A percentile compares a stretch with the other conserved stretches of the same genome.
These are phyloP conservation scores for Mitragyna speciosa DNA, from an alignment of 257 asterid species.

Conservation along the genomic window DNA sequence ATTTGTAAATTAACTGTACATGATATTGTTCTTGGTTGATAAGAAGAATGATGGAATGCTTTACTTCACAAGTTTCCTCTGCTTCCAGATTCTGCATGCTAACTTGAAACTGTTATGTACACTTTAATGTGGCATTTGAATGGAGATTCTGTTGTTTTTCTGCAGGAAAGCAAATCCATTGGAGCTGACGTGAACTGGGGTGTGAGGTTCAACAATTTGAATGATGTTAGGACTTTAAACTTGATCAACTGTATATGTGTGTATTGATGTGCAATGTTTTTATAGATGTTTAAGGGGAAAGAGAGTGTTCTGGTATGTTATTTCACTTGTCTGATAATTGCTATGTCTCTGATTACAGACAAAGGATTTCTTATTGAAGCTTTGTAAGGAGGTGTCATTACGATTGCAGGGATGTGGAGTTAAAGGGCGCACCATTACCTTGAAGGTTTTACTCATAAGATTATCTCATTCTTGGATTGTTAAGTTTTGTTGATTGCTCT, in stretches of 20 bases:
- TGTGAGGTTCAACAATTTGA: constrained; percentile 76
- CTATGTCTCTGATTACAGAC: constrained; percentile 46
- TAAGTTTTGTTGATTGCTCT: neutral
- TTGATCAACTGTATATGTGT: constrained; percentile 1
- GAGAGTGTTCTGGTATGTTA: neutral
- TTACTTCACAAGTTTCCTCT: neutral
- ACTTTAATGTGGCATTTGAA: constrained; percentile 14
- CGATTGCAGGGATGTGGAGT: constrained; percentile 87
- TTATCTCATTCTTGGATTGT: neutral
- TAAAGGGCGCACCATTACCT: constrained; percentile 78
- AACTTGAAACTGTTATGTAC: neutral
- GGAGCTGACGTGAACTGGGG: constrained; percentile 99
- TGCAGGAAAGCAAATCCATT: constrained; percentile 90
- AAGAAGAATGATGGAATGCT: neutral
- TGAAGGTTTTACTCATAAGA: constrained; percentile 55
- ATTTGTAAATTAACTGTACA: neutral
- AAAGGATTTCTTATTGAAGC: constrained; percentile 54
- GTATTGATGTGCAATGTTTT: neutral
- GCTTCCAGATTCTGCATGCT: neutral
- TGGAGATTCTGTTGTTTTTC: constrained; percentile 7
- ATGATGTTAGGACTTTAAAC: constrained; percentile 59
- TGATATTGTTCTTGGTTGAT: neutral
- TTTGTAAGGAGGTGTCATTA: constrained; percentile 88
- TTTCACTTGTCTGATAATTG: neutral
- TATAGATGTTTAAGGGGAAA: neutral